A percentile compares a stretch with the other conserved stretches of the same genome.
phyloP scores from a whole-genome alignment of 225 moss, liverwort and hornwort species.

The Sphagnum contortum region DNA sequence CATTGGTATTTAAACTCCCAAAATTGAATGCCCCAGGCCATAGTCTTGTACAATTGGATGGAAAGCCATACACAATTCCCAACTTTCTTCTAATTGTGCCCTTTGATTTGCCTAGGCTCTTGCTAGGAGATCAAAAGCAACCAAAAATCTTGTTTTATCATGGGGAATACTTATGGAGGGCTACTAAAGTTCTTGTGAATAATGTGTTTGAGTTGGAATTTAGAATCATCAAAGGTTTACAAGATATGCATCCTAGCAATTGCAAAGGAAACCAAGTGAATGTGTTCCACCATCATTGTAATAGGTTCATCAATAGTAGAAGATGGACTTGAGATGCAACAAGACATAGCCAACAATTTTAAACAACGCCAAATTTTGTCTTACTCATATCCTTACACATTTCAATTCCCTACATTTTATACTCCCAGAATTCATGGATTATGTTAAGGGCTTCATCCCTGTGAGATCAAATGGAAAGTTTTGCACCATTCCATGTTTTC shows the following conservation, averaged over 20 bases:
- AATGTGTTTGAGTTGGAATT: slow-evolving; percentile 31
- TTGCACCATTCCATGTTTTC: too few species aligned
- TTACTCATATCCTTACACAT: too few species aligned
- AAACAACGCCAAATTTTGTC: too few species aligned
- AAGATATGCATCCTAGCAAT: not conserved
- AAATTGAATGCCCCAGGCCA: slow-evolving; percentile 19
- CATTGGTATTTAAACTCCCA: slow-evolving; percentile 23
- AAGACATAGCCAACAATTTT: too few species aligned
- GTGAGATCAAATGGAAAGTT: too few species aligned
- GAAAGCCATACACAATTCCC: slow-evolving; percentile 12
- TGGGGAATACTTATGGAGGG: slow-evolving; percentile 13
- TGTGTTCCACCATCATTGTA: not conserved
- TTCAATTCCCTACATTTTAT: too few species aligned
- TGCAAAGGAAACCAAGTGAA: slow-evolving; percentile 2
- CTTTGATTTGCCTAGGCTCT: slow-evolving; percentile 32
- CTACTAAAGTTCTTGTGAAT: slow-evolving; percentile 38
- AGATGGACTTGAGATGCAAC: too few species aligned
- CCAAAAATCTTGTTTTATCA: slow-evolving; percentile 23
- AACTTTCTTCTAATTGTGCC: slow-evolving; percentile 28
- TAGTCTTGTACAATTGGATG: slow-evolving; percentile 8
- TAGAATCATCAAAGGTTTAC: slow-evolving; percentile 10
- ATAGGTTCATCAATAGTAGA: too few species aligned
- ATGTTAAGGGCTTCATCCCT: too few species aligned
- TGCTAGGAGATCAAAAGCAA: not conserved
- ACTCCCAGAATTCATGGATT: too few species aligned